Base-by-base conservation (phyloP, 2,329 filamentous ascomycete genomes). In the Arthrinium phaeospermum region DNA sequence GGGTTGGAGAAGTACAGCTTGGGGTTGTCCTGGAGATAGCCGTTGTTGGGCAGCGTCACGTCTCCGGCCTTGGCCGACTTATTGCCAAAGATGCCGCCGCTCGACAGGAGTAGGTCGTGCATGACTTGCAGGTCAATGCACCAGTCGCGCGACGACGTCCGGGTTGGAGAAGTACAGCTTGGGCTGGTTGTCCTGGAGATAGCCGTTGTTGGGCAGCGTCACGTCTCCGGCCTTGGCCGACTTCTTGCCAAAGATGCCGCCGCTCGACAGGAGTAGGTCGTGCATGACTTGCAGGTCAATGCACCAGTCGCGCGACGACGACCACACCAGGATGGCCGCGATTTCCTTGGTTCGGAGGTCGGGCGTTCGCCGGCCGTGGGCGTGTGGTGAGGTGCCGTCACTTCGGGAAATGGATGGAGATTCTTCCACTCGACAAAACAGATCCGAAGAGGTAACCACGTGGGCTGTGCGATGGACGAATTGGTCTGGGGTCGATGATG, bases 401-500 rank as follows among this genome's bases (percentile, higher is more conserved):
- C 78, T 72, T 83, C 85, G 19, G 79, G 76, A 68, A 83, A 82
- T 0, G 81, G 80, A 71, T 82, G 78, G 30, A 80, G 72, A 71
- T 73, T 75, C 41, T 77, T 72, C 51, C 72, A 71, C 10, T 76
- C 72, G 1, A 73, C 73, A 44, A 44, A 78, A 47, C 16, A 82
- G 68, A 70, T 83, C 82, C 4, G 83, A 84, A 2, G 80, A 78
- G 0, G 79, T 82, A n/a, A 84, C 74, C 46, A 84, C 80, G 14
- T 0, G 93, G 93, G 0, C 92, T 94, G 81, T 95, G 93, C 34
- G 90, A 92, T 95, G 93, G 14, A 95, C 86, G 75, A 94, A 91
- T 69, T 82, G 80, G n/a, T 72, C 68, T 10, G 74, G 74, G 61
- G 34, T 76, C 71, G 10, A 88, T 85, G 10, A 88, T 85, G 47